Base-by-base conservation (phyloP, 2,329 filamentous ascomycete genomes). In the Calonectria fujianensis region DNA sequence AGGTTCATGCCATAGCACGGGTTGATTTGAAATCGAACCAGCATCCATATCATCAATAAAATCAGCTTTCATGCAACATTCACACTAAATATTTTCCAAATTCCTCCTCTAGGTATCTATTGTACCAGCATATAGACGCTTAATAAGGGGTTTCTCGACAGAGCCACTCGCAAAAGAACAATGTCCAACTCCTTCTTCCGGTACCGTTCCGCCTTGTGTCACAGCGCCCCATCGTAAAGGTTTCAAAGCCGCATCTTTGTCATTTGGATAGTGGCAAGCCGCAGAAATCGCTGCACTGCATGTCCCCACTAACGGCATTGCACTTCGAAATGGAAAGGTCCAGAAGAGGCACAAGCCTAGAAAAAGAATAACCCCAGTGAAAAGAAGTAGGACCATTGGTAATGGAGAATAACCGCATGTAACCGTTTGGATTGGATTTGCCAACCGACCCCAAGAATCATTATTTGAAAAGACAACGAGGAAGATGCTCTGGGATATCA, bases 401-500 rank as follows among this genome's bases (percentile, higher is more conserved):
- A 37, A 66, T 29, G 64, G 41, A 16, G 64, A 67, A 48, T 32
- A 67, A 5, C 64, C 48, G n/a, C 64, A 67, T 2, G 64, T 67
- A 9, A 48, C 64, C 8, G 32, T 37, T 14, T 67, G 41, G 9
- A 52, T 29, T 10, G 18, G 20, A 18, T 14, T 18, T 9, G 8
- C 32, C n/a, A 52, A 10, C 5, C 14, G 16, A 20, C 64, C 64
- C 64, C 64, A 67, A 18, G 41, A 10, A 6, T 35, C 20, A 20
- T 67, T 52, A 10, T 24, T n/a, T 8, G 45, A n/a, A 3, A 67
- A n/a, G 5, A 67, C 45, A 18, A 45, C 51, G 10, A 64, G 32
- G 39, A 69, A 73, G 11, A 73, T 52, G 54, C 70, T 73, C 51
- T 64, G 70, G 2, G 64, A 73, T 9, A 73, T 35, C 1, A 69